Evolutionary conservation across 2,329 filamentous ascomycete species (phyloP).

Genomic region (Aspergillus hortae): DNA sequence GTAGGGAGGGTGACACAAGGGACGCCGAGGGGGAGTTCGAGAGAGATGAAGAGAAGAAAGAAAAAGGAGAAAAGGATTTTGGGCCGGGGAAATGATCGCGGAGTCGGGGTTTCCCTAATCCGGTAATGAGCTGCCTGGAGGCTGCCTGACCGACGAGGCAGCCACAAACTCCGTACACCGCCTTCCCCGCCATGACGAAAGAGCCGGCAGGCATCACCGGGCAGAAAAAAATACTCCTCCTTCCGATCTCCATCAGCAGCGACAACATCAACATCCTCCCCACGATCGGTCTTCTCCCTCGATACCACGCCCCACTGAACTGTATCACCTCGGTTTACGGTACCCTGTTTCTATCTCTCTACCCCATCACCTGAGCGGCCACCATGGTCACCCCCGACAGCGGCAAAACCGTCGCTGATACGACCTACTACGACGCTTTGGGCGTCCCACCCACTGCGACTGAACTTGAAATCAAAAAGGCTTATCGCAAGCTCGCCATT

Average conservation of each 20-base stretch:
- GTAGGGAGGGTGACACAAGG: conserved; percentile 1
- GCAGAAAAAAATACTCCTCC: conserved; percentile 19
- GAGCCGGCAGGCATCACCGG: conserved; percentile 16
- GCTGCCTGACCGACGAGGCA: conserved; percentile 1
- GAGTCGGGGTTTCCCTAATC: not conserved
- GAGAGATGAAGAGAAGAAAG: conserved; percentile 3
- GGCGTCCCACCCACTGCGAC: conserved; percentile 81
- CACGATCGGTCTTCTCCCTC: not conserved
- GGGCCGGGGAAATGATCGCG: not conserved
- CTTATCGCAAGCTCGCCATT: conserved; percentile 91
- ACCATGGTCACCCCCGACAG: conserved; percentile 61
- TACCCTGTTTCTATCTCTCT: not conserved
- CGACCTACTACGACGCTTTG: conserved; percentile 81
- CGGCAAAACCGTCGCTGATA: conserved; percentile 57
- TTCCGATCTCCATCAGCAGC: not conserved
- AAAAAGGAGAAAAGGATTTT: conserved; percentile 5
- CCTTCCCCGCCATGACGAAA: conserved; percentile 26
- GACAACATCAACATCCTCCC: not conserved
- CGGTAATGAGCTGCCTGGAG: not conserved
- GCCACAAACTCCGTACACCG: not conserved
- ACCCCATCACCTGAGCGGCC: not conserved
- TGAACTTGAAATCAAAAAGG: conserved; percentile 94
- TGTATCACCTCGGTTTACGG: not conserved
- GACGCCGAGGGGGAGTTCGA: conserved; percentile 1
- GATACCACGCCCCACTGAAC: not conserved